Base-by-base conservation (phyloP, 2,329 filamentous ascomycete genomes). In the Cercospora brassicicola region DNA sequence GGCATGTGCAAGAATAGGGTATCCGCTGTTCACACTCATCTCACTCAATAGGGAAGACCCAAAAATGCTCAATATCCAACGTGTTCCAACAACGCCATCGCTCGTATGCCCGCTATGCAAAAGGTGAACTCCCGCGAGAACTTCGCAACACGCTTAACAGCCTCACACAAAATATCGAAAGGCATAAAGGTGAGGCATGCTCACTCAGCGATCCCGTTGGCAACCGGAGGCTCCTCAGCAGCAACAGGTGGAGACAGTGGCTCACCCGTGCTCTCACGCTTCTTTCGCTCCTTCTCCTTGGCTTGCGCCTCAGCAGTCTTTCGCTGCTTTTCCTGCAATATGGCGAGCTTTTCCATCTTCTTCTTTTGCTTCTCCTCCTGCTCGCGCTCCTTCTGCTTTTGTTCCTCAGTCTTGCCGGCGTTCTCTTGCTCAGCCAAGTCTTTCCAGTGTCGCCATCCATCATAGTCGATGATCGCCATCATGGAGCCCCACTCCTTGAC, bases 401-500 rank as follows among this genome's bases (percentile, higher is more conserved):
- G 68, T 64, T 78, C 78, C 20, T 80, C 80, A 9, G 79, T 71
- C 68, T 78, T 78, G 28, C 71, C 73, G n/a, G 71, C 72, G 36
- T 76, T 76, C 45, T 74, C 73, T 57, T 76, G 73, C 10, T 68
- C 72, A 68, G 81, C 81, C 76, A 92, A 94, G 76, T 95, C 92
- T 79, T 97, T 97, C 95, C 95, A 99, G 80, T 93, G 93, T 65
- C 94, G 88, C 95, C 95, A 99, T 69, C 95, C 95, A 78, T 98
- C 94, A 78, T 95, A 98, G 82, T 99, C 95, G 76, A 99, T 98
- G 26, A 99, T 86, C 9, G 95, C 95, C 83, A 98, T 95, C 95
- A 99, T 99, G 83, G 95, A 98, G 66, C 95, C 95, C 95, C 95
- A 99, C 84, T 99, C 95, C 82, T 96, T 97, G 74, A 98, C 94